phyloP scores from a whole-genome alignment of 495 filamentous ascomycete species.

The Pyrenopolyporus hunteri region DNA sequence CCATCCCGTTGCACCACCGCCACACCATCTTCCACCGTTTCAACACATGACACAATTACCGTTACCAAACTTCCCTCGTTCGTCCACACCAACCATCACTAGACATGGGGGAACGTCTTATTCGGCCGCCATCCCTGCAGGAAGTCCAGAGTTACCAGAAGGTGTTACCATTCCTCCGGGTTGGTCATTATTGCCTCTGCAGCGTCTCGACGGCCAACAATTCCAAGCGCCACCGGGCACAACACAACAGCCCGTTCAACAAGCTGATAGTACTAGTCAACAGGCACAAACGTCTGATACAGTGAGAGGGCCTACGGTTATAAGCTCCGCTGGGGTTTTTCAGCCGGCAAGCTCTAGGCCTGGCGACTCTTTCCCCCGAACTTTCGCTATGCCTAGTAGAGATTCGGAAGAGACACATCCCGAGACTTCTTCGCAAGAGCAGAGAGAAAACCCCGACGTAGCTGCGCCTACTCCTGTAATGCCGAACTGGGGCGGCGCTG shows the following conservation, averaged over 20 bases:
- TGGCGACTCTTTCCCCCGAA: constrained; percentile 4
- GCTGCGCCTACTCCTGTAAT: constrained; percentile 47
- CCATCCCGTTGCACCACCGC: constrained; percentile 19
- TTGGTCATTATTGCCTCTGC: constrained; percentile 75
- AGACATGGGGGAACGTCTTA: constrained; percentile 50
- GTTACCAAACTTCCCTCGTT: constrained; percentile 27
- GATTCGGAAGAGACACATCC: constrained; percentile 5
- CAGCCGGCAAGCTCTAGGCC: constrained; percentile 3
- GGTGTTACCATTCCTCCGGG: constrained; percentile 76
- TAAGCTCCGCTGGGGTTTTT: not conserved
- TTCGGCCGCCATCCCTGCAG: constrained; percentile 61
- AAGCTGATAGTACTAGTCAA: constrained; percentile 5
- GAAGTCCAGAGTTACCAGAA: constrained; percentile 71
- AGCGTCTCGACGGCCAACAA: constrained; percentile 56
- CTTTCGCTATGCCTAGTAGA: constrained; percentile 1
- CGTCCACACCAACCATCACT: constrained; percentile 46
- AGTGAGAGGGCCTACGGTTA: constrained; percentile 2
- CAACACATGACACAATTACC: constrained; percentile 28
- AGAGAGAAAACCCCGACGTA: constrained; percentile 40
- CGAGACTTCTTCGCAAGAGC: constrained; percentile 10
- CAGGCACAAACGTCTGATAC: constrained; percentile 16
- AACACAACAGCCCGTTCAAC: constrained; percentile 21
- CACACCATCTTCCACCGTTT: constrained; percentile 33
- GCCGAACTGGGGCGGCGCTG: constrained; percentile 52
- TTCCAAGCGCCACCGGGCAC: constrained; percentile 22